Evolutionary conservation across 2,329 filamentous ascomycete species (phyloP).

Genomic region (Chaetomium strumarium): DNA sequence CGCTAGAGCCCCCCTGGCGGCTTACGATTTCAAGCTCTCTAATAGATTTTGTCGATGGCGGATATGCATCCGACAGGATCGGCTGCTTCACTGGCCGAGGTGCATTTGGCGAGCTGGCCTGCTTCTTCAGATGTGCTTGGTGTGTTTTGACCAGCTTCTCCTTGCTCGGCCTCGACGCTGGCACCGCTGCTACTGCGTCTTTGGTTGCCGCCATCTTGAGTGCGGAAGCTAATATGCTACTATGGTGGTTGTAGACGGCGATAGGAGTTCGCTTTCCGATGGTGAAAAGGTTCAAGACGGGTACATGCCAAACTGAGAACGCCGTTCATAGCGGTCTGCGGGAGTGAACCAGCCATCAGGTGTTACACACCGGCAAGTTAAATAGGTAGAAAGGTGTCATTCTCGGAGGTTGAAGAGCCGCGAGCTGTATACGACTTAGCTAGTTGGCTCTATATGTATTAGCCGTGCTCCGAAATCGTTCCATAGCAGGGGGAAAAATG

Average conservation of each 20-base stretch:
- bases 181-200: slow-evolving; percentile 3
- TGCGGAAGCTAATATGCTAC: slow-evolving; percentile 2
- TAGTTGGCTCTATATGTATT: slow-evolving; percentile 17
- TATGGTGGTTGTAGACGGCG: not conserved
- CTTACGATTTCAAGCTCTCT: slow-evolving; percentile 26
- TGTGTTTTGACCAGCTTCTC: slow-evolving; percentile 25
- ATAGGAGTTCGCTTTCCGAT: not conserved
- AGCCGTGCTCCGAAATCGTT: slow-evolving; percentile 18
- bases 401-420: slow-evolving; percentile 27
- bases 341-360: not conserved
- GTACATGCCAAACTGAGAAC: not conserved
- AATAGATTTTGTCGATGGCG: slow-evolving; percentile 27
- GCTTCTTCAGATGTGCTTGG: slow-evolving; percentile 23
- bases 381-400: slow-evolving; percentile 25
- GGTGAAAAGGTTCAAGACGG: not conserved
- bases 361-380: not conserved
- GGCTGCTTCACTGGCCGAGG: slow-evolving; percentile 29
- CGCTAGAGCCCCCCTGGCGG: not conserved
- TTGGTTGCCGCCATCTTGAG: slow-evolving; percentile 10
- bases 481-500: slow-evolving; percentile 8
- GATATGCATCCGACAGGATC: slow-evolving; percentile 24
- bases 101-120: slow-evolving; percentile 22
- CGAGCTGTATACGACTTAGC: slow-evolving; percentile 24
- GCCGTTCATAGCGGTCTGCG: not conserved
- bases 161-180: slow-evolving; percentile 20